Base-by-base conservation (phyloP, 225 moss, liverwort and hornwort species). In the Straminergon stramineum region DNA sequence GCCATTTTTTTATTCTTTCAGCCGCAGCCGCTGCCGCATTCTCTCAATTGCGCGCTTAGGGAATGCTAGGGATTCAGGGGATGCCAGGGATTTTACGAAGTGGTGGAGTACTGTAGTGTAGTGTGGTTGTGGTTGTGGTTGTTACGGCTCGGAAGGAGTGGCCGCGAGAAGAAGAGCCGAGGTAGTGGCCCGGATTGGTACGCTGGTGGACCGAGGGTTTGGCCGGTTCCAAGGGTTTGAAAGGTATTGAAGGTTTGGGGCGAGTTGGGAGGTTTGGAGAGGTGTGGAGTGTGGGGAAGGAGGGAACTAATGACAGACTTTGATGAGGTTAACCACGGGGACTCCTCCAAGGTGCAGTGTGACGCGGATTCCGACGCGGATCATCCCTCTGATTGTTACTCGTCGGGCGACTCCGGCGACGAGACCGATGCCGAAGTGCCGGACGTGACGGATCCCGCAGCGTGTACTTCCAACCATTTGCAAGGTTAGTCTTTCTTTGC, bases 361-460 rank as follows among this genome's bases (percentile, higher is more conserved):
- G 95, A 89, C 78, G 92, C 89, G 45, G 98, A 94, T 80, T 95
- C 95, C 34, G 98, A 98, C 74, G 89, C 90, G 86, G 97, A 96
- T 79, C 94, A 92, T 83, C 94, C 96, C 51, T 96, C 98, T 13
- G 96, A 96, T 74, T 95, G 89, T 68, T 96, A 95, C 87, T 90
- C 92, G 28, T 94, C 94, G 53, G 89, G 85, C 79, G 89, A 96
- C 15, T 93, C 93, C 27, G 93, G 93, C 34, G 96, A 97, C 89
- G 98, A 94, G 75, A 97, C 93, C 52, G 98, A 98, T 94, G 98
- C 96, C 77, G 98, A 98, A 90, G 98, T 98, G 90, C 98, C 98
- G 87, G 95, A 95, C 63, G 98, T 96, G 93, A 96, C 92, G 78
- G 95, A 93, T 79, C 93, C 94, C 45, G 78, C 87, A 60, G 90